Conservation (phyloP, 2,329 filamentous ascomycete genomes). For the Phyllosticta citriasiana region DNA sequence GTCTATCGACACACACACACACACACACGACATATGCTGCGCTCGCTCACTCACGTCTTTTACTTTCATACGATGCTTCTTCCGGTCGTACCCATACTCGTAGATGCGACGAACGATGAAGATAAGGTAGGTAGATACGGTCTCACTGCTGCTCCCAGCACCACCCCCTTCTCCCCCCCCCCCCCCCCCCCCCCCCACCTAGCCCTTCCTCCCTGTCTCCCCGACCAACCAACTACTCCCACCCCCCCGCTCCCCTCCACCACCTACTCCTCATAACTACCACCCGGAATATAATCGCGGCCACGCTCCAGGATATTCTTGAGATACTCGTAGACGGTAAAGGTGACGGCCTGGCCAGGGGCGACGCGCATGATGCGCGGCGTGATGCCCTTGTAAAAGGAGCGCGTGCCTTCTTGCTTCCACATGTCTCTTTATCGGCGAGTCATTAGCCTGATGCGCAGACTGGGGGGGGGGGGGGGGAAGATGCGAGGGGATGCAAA, state of each 20-base stretch:
- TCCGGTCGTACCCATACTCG: too few species aligned
- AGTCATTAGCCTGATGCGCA: background rate
- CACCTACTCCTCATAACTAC: constrained; percentile 40
- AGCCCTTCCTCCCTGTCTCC: background rate
- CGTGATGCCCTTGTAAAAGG: constrained; percentile 99
- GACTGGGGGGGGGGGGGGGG: background rate
- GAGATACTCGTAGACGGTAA: constrained; percentile 47
- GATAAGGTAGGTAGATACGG: too few species aligned
- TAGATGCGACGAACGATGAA: too few species aligned
- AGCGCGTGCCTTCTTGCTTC: constrained; percentile 82
- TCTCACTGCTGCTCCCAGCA: background rate
- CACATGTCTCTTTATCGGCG: constrained; percentile 34
- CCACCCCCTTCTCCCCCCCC: too few species aligned
- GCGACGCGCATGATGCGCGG: constrained; percentile 95
- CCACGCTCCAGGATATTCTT: constrained; percentile 40
- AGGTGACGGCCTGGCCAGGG: constrained; percentile 77
- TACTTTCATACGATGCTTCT: too few species aligned
- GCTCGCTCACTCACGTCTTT: too few species aligned
- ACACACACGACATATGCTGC: too few species aligned
- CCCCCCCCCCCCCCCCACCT: too few species aligned
- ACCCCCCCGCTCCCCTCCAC: background rate
- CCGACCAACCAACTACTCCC: background rate
- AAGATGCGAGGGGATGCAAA: background rate
- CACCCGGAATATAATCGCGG: constrained; percentile 36
- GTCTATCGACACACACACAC: too few species aligned